A percentile compares a stretch with the other conserved stretches of the same genome.
phyloP scores from a whole-genome alignment of 768 basidiomycete species.

The Termitomyces sp. region DNA sequence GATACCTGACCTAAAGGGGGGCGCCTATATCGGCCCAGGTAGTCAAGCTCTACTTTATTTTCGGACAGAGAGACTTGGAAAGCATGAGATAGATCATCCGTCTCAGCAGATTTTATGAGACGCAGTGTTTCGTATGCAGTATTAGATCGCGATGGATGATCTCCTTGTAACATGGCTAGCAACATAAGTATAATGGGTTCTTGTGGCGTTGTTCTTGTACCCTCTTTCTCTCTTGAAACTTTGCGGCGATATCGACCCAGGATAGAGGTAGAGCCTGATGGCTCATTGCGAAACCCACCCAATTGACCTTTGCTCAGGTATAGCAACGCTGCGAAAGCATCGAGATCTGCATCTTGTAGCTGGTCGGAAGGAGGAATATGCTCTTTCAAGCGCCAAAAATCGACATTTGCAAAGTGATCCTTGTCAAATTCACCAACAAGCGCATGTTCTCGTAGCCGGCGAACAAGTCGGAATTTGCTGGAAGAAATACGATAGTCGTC shows the following conservation, averaged over 20 bases:
- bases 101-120: conserved; percentile 44
- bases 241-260: conserved; percentile 35
- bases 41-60: conserved; percentile 42
- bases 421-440: conserved; percentile 33
- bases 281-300: conserved; percentile 56
- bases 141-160: conserved; percentile 45
- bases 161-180: conserved; percentile 56
- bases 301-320: conserved; percentile 57
- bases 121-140: conserved; percentile 65
- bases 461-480: conserved; percentile 77
- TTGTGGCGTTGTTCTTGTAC: conserved; percentile 29
- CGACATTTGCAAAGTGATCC: conserved; percentile 48
- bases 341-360: conserved; percentile 65
- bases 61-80: conserved; percentile 31
- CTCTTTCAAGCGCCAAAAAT: conserved; percentile 86
- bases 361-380: conserved; percentile 56
- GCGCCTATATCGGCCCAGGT: conserved; percentile 45
- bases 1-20: conserved; percentile 26
- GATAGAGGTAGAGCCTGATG: conserved; percentile 39
- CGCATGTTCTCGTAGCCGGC: conserved; percentile 54
- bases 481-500: conserved; percentile 57
- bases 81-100: conserved; percentile 23
- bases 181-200: conserved; percentile 52
- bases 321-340: conserved; percentile 70
- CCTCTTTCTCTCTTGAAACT: conserved; percentile 12